These are phyloP conservation scores for Penicillium vulpinum DNA, from an alignment of 2,329 filamentous ascomycete species.

Conservation along the genomic window DNA sequence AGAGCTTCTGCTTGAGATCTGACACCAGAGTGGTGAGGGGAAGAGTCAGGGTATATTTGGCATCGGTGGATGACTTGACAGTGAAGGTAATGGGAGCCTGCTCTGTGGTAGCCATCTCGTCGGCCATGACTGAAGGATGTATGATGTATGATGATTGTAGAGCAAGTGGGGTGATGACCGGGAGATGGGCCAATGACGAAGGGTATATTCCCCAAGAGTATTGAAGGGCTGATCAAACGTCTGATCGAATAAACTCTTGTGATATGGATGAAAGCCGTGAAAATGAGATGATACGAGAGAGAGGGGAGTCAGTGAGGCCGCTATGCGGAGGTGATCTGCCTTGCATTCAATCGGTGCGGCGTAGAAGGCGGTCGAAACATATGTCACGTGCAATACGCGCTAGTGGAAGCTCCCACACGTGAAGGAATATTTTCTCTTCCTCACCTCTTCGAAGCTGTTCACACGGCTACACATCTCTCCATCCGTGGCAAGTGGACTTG, in stretches of 20 bases:
- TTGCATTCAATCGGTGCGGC: constrained; percentile 19
- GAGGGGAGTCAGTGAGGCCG: not conserved
- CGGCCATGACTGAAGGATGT: constrained; percentile 37
- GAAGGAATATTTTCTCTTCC: constrained; percentile 32
- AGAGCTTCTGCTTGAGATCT: constrained; percentile 87
- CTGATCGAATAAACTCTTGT: not conserved
- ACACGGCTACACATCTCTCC: constrained; percentile 1
- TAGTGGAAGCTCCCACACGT: constrained; percentile 26
- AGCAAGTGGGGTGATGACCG: constrained; percentile 15
- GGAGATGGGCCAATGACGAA: not conserved
- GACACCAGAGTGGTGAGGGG: constrained; percentile 71
- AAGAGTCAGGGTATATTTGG: constrained; percentile 80
- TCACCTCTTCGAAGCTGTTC: constrained; percentile 8
- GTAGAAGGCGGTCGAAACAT: constrained; percentile 41
- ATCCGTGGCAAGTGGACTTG: constrained; percentile 24
- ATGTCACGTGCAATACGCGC: constrained; percentile 21
- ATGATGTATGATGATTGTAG: constrained; percentile 10
- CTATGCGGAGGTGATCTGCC: constrained; percentile 9
- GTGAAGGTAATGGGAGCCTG: constrained; percentile 89
- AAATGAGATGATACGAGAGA: not conserved
- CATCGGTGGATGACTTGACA: constrained; percentile 93
- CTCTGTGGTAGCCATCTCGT: constrained; percentile 49
- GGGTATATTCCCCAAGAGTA: not conserved
- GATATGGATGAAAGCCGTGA: not conserved
- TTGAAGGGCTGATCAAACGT: not conserved